A percentile compares a stretch with the other conserved stretches of the same genome.
Conservation (phyloP, 768 basidiomycete species). For the Lactarius trivialis region DNA sequence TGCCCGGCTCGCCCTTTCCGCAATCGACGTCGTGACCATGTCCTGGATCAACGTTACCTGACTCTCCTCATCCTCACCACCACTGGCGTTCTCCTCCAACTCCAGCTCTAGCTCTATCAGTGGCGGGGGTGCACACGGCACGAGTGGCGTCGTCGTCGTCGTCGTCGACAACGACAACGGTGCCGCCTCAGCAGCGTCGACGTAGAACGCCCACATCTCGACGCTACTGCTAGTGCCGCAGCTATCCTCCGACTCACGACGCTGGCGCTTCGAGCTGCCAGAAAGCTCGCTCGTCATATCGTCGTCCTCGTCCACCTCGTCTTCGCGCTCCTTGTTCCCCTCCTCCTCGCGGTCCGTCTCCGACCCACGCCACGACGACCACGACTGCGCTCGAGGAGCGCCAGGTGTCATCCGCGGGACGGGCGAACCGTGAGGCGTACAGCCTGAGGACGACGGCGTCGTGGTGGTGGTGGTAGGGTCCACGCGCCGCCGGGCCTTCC, state of each 20-base stretch:
- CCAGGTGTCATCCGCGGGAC: background rate
- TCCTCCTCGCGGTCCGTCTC: slow-evolving; percentile 10
- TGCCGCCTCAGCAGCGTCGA: slow-evolving; percentile 1
- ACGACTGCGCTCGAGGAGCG: background rate
- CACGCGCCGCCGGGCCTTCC: slow-evolving; percentile 16
- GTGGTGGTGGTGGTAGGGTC: background rate
- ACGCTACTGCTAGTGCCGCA: slow-evolving; percentile 22
- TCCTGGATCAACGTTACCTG: slow-evolving; percentile 2
- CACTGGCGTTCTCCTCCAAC: background rate
- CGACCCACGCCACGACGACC: slow-evolving; percentile 5
- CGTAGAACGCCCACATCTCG: slow-evolving; percentile 11
- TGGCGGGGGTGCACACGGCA: background rate
- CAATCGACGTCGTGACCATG: slow-evolving; percentile 22
- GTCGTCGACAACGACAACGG: background rate
- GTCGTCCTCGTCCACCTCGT: slow-evolving; percentile 20
- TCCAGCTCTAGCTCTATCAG: background rate
- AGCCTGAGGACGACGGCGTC: background rate
- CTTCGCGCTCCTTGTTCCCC: background rate
- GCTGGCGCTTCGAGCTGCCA: slow-evolving; percentile 26
- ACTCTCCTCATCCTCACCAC: background rate
- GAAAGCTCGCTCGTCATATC: slow-evolving; percentile 20
- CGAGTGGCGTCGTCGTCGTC: background rate
- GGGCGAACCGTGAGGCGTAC: background rate
- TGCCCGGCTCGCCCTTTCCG: background rate
- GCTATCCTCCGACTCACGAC: slow-evolving; percentile 23